Base-by-base conservation (phyloP, 371 early-diverging fungal genomes). In the Rhizopus stolonifer region DNA sequence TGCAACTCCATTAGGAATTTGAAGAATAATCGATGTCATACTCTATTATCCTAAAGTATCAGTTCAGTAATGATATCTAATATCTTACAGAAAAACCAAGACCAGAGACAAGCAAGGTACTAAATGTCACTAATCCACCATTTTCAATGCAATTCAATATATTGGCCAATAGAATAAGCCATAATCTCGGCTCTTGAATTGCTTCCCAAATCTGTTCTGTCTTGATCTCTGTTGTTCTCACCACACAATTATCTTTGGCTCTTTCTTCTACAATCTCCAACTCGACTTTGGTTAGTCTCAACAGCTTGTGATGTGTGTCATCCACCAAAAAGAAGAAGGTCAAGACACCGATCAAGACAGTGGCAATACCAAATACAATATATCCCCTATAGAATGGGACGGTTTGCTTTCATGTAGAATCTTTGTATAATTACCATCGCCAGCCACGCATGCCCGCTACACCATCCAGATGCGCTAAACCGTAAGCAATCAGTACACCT, bases 21-120 rank as follows among this genome's bases (percentile, higher is more conserved):
- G 64, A 9, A 67, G 45, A 11, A 67, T 42, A 34, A 67, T 60
- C 1, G 67, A 44, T 10, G 34, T 52, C 4, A 63, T 44, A 9
- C 50, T 23, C 67, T 67, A 29, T n/a, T n/a, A n/a, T n/a, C n/a
- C n/a, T n/a, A n/a, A n/a, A n/a, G n/a, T n/a, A n/a, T n/a, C n/a
- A n/a, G n/a, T n/a, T n/a, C n/a, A n/a, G n/a, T n/a, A n/a, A n/a
- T 29, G 9, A 5, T 4, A 11, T 25, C 5, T 10, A 14, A n/a
- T 15, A 25, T 3, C 66, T 59, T 67, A 72, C 72, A 8, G 69
- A 58, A 39, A 72, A 76, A 2, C 70, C 73, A 23, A 76, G 51
- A 0, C 55, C 57, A 40, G 60, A 34, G 1, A 72, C 62, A 15
- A 76, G 49, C 14, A 64, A 52, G 4, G 73, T 62, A 51, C 64